Evolutionary conservation across 2,329 filamentous ascomycete genomes (phyloP).

Genomic region (Fusarium setosum): DNA sequence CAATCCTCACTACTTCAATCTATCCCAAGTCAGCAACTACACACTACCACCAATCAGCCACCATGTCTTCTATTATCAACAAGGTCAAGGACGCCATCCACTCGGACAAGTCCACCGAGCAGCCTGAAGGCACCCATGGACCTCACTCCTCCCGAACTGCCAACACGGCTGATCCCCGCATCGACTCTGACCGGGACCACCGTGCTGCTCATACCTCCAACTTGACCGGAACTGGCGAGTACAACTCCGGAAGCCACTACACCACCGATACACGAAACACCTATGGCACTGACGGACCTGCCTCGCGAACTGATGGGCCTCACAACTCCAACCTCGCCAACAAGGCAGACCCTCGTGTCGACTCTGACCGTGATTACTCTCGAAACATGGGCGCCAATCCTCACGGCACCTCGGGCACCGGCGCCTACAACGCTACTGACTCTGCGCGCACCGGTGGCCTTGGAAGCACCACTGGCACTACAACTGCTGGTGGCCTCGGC

Average conservation of each 20-base stretch:
- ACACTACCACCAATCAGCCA: slow-evolving; percentile 39
- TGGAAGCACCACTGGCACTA: slow-evolving; percentile 22
- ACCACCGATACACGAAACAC: slow-evolving; percentile 10
- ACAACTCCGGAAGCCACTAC: neutral
- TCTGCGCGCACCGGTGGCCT: slow-evolving; percentile 48
- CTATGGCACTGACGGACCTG: slow-evolving; percentile 27
- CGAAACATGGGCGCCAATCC: slow-evolving; percentile 46
- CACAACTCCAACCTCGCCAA: slow-evolving; percentile 59
- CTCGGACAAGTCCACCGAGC: slow-evolving; percentile 52
- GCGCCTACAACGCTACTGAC: slow-evolving; percentile 45
- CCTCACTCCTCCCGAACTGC: slow-evolving; percentile 37
- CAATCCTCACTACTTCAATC: slow-evolving; percentile 12
- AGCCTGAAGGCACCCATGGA: slow-evolving; percentile 36
- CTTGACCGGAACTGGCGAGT: neutral
- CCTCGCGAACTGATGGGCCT: slow-evolving; percentile 52
- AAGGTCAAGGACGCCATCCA: slow-evolving; percentile 69
- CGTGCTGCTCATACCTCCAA: slow-evolving; percentile 21
- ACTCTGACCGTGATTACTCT: slow-evolving; percentile 61
- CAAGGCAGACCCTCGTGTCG: slow-evolving; percentile 65
- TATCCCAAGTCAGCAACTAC: slow-evolving; percentile 14
- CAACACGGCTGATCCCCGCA: slow-evolving; percentile 61
- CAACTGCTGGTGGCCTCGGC: too few species aligned
- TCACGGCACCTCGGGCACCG: slow-evolving; percentile 45
- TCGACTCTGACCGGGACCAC: slow-evolving; percentile 64
- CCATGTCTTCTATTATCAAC: slow-evolving; percentile 68